These are phyloP conservation scores for Penicillium sp. DNA, from an alignment of 2,329 filamentous ascomycete species.

Conservation along the genomic window DNA sequence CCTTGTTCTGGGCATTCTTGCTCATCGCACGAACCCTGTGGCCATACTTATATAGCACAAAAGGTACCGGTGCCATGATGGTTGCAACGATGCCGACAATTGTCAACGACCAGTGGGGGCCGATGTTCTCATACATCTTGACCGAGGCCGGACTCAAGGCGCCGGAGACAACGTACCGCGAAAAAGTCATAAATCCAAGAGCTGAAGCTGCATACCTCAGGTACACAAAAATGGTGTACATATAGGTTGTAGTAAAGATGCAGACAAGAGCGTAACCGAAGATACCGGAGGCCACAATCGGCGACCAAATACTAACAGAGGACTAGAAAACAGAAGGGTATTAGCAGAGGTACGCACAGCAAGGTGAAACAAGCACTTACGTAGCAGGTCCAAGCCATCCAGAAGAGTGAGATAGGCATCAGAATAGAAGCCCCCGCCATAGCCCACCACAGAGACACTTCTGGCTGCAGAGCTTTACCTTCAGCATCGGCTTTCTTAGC, in stretches of 20 bases:
- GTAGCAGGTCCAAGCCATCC: constrained; percentile 19
- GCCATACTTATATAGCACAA: constrained; percentile 7
- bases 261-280: constrained; percentile 52
- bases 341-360: background rate
- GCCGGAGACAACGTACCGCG: constrained; percentile 40
- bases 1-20: background rate
- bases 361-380: background rate
- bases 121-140: constrained; percentile 41
- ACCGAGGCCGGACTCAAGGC: constrained; percentile 33
- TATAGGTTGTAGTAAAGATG: constrained; percentile 51
- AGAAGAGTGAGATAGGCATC: constrained; percentile 1
- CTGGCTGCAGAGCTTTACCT: constrained; percentile 1
- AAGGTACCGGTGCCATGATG: constrained; percentile 7
- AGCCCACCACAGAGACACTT: constrained; percentile 4
- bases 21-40: constrained; percentile 1
- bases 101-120: constrained; percentile 41
- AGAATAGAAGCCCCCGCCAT: background rate
- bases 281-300: constrained; percentile 49
- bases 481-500: background rate
- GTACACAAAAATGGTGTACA: constrained; percentile 59
- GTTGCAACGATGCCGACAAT: constrained; percentile 30
- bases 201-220: constrained; percentile 51
- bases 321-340: background rate
- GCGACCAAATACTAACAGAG: constrained; percentile 50
- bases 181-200: constrained; percentile 42